These are phyloP conservation scores for Fusarium metavorans DNA, from an alignment of 2,329 filamentous ascomycete genomes.

Conservation along the genomic window DNA sequence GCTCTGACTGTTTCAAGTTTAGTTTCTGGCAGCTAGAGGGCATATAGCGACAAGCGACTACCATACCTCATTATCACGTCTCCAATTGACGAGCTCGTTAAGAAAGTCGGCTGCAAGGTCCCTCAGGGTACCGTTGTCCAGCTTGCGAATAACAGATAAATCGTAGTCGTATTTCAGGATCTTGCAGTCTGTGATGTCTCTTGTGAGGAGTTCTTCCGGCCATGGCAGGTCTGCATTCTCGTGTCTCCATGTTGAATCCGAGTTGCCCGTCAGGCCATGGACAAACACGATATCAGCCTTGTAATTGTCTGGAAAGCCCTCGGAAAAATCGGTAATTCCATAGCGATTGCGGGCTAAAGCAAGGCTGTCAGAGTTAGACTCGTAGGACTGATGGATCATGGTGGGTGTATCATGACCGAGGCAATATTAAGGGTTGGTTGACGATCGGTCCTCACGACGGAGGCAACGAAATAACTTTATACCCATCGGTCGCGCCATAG, in stretches of 20 bases:
- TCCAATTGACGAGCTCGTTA: neutral
- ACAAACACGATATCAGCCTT: neutral
- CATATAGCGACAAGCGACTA: neutral
- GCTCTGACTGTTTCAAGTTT: neutral
- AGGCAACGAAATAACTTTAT: neutral
- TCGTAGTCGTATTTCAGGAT: neutral
- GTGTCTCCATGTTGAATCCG: neutral
- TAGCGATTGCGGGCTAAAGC: neutral
- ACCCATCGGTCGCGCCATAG: neutral
- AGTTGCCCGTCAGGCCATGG: neutral
- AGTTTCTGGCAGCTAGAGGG: neutral
- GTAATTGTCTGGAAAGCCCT: neutral
- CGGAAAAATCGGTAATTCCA: neutral
- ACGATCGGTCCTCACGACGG: neutral
- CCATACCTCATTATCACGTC: neutral
- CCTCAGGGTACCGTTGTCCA: no score
- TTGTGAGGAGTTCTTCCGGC: neutral
- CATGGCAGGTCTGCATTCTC: neutral
- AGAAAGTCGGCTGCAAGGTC: neutral
- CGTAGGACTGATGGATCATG: neutral
- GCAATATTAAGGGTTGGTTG: neutral
- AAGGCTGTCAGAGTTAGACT: neutral
- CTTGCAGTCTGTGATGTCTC: neutral
- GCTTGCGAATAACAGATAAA: neutral
- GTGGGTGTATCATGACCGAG: neutral